A percentile compares a stretch with the other conserved stretches of the same genome.
Evolutionary conservation across 768 basidiomycete genomes (phyloP).

Genomic region (Auricularia sp.): DNA sequence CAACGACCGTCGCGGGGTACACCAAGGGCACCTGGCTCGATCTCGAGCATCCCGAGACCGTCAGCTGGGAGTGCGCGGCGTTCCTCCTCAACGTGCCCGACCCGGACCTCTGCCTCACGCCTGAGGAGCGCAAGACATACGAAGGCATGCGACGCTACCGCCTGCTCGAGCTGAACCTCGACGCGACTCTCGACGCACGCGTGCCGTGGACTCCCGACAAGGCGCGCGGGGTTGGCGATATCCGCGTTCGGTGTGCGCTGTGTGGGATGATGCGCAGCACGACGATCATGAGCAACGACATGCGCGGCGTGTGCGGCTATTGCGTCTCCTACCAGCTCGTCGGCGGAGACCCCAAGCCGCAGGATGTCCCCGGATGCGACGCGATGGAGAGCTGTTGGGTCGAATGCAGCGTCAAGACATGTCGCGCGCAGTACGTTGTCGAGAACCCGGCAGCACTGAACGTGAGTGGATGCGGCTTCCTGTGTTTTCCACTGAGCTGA

Average conservation of each 20-base stretch:
- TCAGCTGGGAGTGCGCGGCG: constrained; percentile 21
- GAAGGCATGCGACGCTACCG: constrained; percentile 20
- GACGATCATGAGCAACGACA: constrained; percentile 18
- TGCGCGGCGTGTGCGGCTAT: constrained; percentile 12
- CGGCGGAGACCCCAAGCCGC: constrained; percentile 5
- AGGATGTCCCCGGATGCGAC: neutral
- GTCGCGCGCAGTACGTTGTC: constrained; percentile 20
- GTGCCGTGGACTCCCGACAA: constrained; percentile 21
- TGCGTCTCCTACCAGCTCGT: constrained; percentile 10
- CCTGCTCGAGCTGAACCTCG: constrained; percentile 20
- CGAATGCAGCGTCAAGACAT: constrained; percentile 15
- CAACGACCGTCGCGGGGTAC: constrained; percentile 12
- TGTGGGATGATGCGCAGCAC: constrained; percentile 18
- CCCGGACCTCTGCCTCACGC: constrained; percentile 14
- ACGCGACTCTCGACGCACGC: constrained; percentile 12
- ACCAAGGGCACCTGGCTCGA: constrained; percentile 20
- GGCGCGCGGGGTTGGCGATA: constrained; percentile 18
- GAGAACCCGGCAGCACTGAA: constrained; percentile 11
- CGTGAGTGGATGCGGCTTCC: neutral
- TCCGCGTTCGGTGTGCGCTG: constrained; percentile 14
- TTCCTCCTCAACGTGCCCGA: constrained; percentile 14
- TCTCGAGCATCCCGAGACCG: constrained; percentile 19
- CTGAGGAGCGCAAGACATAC: constrained; percentile 12
- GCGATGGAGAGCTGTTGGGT: constrained; percentile 20
- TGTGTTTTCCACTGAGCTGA: neutral